A percentile compares a stretch with the other conserved stretches of the same genome.
Evolutionary conservation across 179 eudicot genomes (phyloP).

Genomic region (Actinidia arguta): DNA sequence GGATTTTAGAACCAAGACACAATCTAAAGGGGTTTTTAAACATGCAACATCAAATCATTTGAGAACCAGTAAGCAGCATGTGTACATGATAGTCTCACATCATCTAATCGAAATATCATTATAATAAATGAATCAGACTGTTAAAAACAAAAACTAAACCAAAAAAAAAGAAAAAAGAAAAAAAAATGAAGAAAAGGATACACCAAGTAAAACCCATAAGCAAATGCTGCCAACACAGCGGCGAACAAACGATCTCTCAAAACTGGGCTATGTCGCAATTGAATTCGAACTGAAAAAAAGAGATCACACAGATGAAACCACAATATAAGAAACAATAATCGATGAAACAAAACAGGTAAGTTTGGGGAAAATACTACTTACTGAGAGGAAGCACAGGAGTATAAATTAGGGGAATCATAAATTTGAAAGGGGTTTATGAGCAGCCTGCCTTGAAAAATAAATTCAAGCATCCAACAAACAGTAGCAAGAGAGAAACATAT

Average conservation of each 20-base stretch:
- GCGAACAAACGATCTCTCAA: constrained; percentile 82
- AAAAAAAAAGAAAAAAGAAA: too few relatives aligned
- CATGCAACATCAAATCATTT: too few relatives aligned
- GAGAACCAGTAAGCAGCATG: too few relatives aligned
- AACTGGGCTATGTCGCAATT: constrained; percentile 77
- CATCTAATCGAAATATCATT: too few relatives aligned
- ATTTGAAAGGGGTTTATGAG: constrained; percentile 49
- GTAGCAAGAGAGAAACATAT: neutral
- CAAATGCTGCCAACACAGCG: constrained; percentile 80
- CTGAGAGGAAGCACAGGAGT: constrained; percentile 97
- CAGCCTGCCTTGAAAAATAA: constrained; percentile 28
- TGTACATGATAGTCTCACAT: too few relatives aligned
- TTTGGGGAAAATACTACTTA: constrained; percentile 32
- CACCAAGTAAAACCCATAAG: constrained; percentile 88
- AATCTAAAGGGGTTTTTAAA: too few relatives aligned
- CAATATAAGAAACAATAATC: neutral
- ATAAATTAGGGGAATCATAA: constrained; percentile 77
- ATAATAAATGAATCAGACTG: too few relatives aligned
- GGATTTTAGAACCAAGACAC: too few relatives aligned
- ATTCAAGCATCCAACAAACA: neutral
- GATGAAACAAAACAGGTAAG: neutral
- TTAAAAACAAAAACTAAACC: too few relatives aligned
- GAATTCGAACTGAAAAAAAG: constrained; percentile 61
- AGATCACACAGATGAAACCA: neutral
- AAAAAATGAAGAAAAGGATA: constrained; percentile 63